These are phyloP conservation scores for Trichoderma asperelloides DNA, from an alignment of 495 filamentous ascomycete species.

Conservation along the genomic window DNA sequence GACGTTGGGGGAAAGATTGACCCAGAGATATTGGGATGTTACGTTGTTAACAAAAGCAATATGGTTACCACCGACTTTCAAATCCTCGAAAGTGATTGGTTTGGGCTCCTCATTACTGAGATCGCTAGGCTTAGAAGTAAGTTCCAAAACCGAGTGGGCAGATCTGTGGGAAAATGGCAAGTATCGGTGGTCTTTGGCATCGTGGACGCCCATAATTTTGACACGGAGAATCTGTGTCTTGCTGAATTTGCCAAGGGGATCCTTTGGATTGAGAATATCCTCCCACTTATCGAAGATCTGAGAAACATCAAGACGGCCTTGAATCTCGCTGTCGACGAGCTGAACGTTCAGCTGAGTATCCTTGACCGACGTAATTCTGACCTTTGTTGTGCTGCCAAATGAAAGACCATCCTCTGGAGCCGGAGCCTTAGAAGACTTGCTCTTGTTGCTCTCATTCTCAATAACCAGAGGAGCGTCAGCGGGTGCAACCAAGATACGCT, in stretches of 20 bases:
- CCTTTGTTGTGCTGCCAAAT: slow-evolving; percentile 70
- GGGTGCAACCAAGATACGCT: slow-evolving; percentile 31
- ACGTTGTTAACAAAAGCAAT: slow-evolving; percentile 87
- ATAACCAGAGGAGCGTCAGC: slow-evolving; percentile 19
- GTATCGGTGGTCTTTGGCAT: slow-evolving; percentile 83
- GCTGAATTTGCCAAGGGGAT: slow-evolving; percentile 64
- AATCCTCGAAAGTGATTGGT: slow-evolving; percentile 62
- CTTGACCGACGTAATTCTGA: slow-evolving; percentile 68
- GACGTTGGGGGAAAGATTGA: slow-evolving; percentile 84
- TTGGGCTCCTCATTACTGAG: slow-evolving; percentile 38
- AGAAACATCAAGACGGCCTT: slow-evolving; percentile 84
- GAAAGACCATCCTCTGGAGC: slow-evolving; percentile 66
- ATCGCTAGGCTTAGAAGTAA: slow-evolving; percentile 73
- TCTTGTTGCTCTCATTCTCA: slow-evolving; percentile 12
- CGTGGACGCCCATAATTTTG: slow-evolving; percentile 76
- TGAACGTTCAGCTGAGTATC: slow-evolving; percentile 86
- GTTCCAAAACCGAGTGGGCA: slow-evolving; percentile 74
- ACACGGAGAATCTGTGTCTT: slow-evolving; percentile 61
- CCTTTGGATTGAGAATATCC: slow-evolving; percentile 70
- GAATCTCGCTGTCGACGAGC: slow-evolving; percentile 73
- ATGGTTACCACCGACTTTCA: slow-evolving; percentile 59
- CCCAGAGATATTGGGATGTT: slow-evolving; percentile 68
- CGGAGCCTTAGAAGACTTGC: slow-evolving; percentile 43
- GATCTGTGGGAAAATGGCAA: slow-evolving; percentile 80
- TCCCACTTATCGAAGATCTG: slow-evolving; percentile 84